Evolutionary conservation across 2,329 filamentous ascomycete genomes (phyloP), one percentile per base, ranked within the genome.

Genomic region (Aspergillus unguis): DNA sequence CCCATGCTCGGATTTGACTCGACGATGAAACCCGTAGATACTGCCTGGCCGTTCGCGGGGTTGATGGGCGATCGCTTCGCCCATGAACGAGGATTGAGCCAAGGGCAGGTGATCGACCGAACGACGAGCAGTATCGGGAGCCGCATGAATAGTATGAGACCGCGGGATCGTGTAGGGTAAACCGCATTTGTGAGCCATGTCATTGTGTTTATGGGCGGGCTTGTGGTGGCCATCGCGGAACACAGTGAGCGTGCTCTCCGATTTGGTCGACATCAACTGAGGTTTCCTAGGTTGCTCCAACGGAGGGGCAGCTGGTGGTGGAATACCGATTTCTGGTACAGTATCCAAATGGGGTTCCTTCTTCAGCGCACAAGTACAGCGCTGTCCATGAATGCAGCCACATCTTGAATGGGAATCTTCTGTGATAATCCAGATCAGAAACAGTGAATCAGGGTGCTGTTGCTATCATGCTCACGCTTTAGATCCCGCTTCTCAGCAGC

Each of bases 171-270:
- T 82, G 70, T 86, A 86, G 1, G 84, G 84, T 59, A 80, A 71
- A 53, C 82, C 82, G 51, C 78, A 82, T 55, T 84, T 81, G 63
- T 85, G 83, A 54, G 82, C 82, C 58, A 80, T 77, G 66, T 84
- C 81, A 69, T 85, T 85, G 70, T 83, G 81, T 59, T 83, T 81
- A 64, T 85, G 83, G 46, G 79, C 80, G 8, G 83, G 83, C 71
- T 84, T 84, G 71, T 85, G 82, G 60, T 85, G 82, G 53, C 83
- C 83, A 62, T 85, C 84, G 25, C 81, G 75, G 64, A 85, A 85
- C 53, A 84, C 75, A 17, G 80, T 85, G 61, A 85, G 70, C 29
- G 78, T 80, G 53, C 77, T 79, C 48, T 86, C 83, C 26, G 81
- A 84, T 60, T 80, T 81, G 52, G 79, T 78, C 43, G 78, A 75